Conservation (phyloP, 495 filamentous ascomycete species). For the Platismatia glauca region DNA sequence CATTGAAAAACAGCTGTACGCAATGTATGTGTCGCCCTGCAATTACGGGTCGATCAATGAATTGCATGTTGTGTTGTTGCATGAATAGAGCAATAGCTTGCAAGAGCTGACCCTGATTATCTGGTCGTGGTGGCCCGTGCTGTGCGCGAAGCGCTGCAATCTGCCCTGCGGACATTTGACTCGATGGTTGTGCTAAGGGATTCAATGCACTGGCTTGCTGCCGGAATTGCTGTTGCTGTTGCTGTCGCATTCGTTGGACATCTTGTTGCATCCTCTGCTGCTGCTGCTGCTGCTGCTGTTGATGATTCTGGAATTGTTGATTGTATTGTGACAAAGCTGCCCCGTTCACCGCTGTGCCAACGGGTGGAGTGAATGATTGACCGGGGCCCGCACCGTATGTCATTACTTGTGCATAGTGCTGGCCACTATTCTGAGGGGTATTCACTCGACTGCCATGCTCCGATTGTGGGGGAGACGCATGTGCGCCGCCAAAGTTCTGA, state of each 20-base stretch:
- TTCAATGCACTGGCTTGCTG: slow-evolving; percentile 36
- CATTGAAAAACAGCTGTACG: slow-evolving; percentile 63
- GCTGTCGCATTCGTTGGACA: slow-evolving; percentile 46
- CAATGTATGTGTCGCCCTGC: slow-evolving; percentile 62
- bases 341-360: slow-evolving; percentile 25
- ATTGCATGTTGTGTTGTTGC: slow-evolving; percentile 53
- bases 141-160: slow-evolving; percentile 46
- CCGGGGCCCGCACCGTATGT: slow-evolving; percentile 24
- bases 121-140: slow-evolving; percentile 51
- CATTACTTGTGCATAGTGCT: slow-evolving; percentile 49
- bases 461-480: slow-evolving; percentile 68
- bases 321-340: slow-evolving; percentile 30
- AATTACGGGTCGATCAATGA: slow-evolving; percentile 62
- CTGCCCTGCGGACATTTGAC: slow-evolving; percentile 28
- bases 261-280: slow-evolving; percentile 28
- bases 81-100: slow-evolving; percentile 66
- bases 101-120: slow-evolving; percentile 62
- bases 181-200: slow-evolving; percentile 34
- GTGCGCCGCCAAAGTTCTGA: slow-evolving; percentile 61
- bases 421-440: slow-evolving; percentile 62
- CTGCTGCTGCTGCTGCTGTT: too few relatives aligned
- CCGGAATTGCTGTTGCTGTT: slow-evolving; percentile 46
- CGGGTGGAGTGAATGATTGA: slow-evolving; percentile 39
- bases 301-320: slow-evolving; percentile 39
- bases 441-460: slow-evolving; percentile 65